Evolutionary conservation across 176 grass and related monocot species (phyloP).

Genomic region (Lolium multiflorum): DNA sequence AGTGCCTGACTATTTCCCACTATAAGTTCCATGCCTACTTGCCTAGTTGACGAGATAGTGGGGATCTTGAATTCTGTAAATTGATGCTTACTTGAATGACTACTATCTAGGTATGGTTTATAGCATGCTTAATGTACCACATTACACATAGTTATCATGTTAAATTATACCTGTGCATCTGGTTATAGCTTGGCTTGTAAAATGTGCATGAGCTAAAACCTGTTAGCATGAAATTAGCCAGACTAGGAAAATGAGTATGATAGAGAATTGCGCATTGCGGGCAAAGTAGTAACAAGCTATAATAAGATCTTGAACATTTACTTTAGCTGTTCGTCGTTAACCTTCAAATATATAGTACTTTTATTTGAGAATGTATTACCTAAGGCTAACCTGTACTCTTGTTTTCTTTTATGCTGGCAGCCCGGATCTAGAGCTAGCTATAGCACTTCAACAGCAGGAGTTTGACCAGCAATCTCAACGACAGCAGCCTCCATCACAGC

Average conservation of each 20-base stretch:
- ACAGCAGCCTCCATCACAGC: conserved; percentile 40
- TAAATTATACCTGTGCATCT: not conserved
- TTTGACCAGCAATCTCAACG: conserved; percentile 69
- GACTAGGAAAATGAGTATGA: conserved; percentile 16
- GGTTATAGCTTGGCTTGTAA: conserved; percentile 16
- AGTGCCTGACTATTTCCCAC: conserved; percentile 19
- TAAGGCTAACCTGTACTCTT: not conserved
- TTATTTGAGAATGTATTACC: not conserved
- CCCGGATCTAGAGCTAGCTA: conserved; percentile 90
- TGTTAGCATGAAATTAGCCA: not conserved
- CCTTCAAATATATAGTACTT: not conserved
- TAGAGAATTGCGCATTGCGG: conserved; percentile 18
- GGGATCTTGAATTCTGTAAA: conserved; percentile 28
- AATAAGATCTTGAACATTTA: not conserved
- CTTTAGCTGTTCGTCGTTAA: conserved; percentile 10
- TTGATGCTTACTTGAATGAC: not conserved
- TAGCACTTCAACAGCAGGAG: conserved; percentile 95
- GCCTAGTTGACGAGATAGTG: not conserved
- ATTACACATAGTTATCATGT: conserved; percentile 14
- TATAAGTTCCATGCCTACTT: conserved; percentile 34
- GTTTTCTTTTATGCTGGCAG: conserved; percentile 51
- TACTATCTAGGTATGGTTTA: conserved; percentile 28
- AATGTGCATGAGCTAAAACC: not conserved
- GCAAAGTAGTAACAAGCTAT: conserved; percentile 11
- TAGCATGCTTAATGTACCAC: conserved; percentile 12